A percentile compares a stretch with the other conserved stretches of the same genome.
Conservation (phyloP, 2,329 filamentous ascomycete genomes). For the Calonectria hongkongensis region DNA sequence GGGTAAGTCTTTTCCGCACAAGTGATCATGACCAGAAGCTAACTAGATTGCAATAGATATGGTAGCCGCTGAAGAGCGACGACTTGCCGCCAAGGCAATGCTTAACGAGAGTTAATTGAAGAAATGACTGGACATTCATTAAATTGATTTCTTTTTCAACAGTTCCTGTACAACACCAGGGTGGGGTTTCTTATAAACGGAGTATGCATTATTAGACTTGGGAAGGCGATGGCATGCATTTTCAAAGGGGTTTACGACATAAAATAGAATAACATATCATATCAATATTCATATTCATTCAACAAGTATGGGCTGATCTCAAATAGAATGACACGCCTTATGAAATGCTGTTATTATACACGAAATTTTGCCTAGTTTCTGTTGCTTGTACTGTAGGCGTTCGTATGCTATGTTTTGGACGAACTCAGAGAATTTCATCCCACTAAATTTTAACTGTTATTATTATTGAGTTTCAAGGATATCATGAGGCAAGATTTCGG, state of each 20-base stretch:
- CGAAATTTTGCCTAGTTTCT: no score
- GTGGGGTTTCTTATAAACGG: neutral
- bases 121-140: neutral
- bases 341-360: no score
- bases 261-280: neutral
- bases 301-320: no score
- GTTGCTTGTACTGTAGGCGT: no score
- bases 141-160: neutral
- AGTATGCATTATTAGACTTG: slow-evolving; percentile 17
- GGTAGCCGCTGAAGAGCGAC: slow-evolving; percentile 86
- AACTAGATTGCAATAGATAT: slow-evolving; percentile 74
- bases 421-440: no score
- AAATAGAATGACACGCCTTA: no score
- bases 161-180: neutral
- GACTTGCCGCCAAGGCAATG: slow-evolving; percentile 64
- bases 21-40: slow-evolving; percentile 36
- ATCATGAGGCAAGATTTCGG: no score
- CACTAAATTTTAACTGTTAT: no score
- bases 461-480: no score
- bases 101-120: slow-evolving; percentile 13
- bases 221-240: neutral
- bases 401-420: no score
- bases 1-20: slow-evolving; percentile 70
- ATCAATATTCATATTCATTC: no score
- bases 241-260: slow-evolving; percentile 2